Percentiles rank a stretch among this genome's conserved stretches.
phyloP scores from a whole-genome alignment of 2,329 filamentous ascomycete genomes.

The Fusarium liriodendri region DNA sequence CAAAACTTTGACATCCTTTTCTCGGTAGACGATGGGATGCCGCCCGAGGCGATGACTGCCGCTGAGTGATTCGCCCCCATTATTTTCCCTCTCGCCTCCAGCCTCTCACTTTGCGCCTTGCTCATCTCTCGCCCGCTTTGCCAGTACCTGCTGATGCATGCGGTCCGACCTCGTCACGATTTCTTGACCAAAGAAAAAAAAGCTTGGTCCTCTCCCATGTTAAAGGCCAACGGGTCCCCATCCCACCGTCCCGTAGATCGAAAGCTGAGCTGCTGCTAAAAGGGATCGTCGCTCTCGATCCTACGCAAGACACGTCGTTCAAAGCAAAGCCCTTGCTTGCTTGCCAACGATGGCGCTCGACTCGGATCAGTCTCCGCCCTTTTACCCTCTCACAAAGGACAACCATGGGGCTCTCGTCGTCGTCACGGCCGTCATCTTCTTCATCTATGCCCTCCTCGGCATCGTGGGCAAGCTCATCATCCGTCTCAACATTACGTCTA shows the following conservation, averaged over 20 bases:
- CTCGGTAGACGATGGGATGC: background rate
- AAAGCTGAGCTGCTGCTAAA: background rate
- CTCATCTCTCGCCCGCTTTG: background rate
- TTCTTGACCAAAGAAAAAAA: background rate
- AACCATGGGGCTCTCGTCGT: constrained; percentile 40
- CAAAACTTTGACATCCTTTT: background rate
- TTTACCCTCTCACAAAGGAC: constrained; percentile 33
- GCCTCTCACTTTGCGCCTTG: background rate
- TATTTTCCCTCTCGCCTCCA: background rate
- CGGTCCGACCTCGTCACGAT: background rate
- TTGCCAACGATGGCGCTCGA: constrained; percentile 17
- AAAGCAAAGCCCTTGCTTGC: background rate
- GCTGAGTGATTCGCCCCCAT: background rate
- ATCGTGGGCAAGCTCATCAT: constrained; percentile 37
- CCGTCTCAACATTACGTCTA: constrained; percentile 38
- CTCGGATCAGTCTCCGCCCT: constrained; percentile 29
- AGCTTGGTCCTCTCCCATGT: background rate
- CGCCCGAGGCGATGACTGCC: background rate
- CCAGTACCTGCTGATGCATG: background rate
- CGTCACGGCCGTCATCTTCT: constrained; percentile 32
- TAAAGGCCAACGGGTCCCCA: background rate
- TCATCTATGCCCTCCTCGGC: constrained; percentile 35
- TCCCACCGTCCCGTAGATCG: background rate
- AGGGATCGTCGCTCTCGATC: background rate
- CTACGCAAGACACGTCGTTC: background rate